phyloP scores from a whole-genome alignment of 768 basidiomycete genomes.

The Lactarius hengduanensis region DNA sequence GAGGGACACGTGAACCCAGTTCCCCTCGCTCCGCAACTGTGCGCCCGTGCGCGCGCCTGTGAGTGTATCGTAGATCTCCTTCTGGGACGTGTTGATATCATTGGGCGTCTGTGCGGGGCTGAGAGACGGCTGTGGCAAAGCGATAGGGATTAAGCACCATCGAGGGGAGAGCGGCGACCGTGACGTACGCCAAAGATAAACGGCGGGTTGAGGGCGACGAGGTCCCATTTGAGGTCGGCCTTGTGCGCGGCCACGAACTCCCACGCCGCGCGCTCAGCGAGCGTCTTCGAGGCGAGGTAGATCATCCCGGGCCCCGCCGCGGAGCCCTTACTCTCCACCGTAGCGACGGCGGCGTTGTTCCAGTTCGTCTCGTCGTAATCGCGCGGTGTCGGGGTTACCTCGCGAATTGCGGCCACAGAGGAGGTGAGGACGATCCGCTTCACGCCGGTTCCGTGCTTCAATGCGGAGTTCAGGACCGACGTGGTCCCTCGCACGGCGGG shows the following conservation, averaged over 20 bases:
- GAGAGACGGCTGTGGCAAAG: conserved; percentile 35
- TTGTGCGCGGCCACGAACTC: conserved; percentile 46
- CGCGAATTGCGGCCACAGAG: conserved; percentile 48
- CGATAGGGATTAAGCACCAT: no score
- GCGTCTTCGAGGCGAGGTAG: conserved; percentile 59
- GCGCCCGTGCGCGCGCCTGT: conserved; percentile 5
- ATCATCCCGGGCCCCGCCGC: conserved; percentile 41
- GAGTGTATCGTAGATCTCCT: conserved; percentile 19
- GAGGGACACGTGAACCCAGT: conserved; percentile 15
- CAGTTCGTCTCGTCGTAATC: conserved; percentile 40
- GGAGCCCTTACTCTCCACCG: conserved; percentile 49
- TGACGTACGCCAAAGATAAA: conserved; percentile 30
- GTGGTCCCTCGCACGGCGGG: conserved; percentile 75
- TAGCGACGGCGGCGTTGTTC: conserved; percentile 51
- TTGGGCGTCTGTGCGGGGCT: conserved; percentile 12
- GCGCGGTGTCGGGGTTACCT: conserved; percentile 30
- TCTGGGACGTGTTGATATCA: conserved; percentile 24
- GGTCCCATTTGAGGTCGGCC: conserved; percentile 46
- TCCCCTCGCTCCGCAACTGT: neutral
- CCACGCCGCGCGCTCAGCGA: conserved; percentile 63
- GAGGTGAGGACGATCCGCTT: conserved; percentile 65
- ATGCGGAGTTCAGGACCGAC: conserved; percentile 56
- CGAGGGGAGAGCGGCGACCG: neutral
- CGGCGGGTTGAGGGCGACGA: conserved; percentile 55
- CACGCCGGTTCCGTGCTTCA: conserved; percentile 53